Evolutionary conservation across 2,329 filamentous ascomycete species (phyloP).

Genomic region (Xylariaceae sp.): DNA sequence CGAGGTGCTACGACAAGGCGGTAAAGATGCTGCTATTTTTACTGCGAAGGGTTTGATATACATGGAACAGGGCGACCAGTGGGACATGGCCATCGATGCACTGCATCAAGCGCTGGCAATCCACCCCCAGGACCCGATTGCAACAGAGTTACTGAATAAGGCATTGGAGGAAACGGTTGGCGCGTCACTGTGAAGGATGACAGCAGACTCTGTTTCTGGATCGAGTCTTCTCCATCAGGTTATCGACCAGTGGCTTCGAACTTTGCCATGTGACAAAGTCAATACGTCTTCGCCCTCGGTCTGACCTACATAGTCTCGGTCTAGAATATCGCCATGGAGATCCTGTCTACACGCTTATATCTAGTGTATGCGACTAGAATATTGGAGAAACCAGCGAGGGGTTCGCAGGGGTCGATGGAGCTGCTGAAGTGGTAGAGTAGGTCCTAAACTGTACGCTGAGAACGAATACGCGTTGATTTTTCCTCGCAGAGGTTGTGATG

Average conservation of each 20-base stretch:
- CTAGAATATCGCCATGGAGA: no score
- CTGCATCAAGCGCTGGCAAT: conserved; percentile 81
- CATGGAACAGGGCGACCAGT: conserved; percentile 63
- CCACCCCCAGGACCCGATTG: conserved; percentile 72
- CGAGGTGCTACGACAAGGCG: conserved; percentile 75
- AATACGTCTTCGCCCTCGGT: not conserved
- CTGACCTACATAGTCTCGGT: no score
- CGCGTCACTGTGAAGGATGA: conserved; percentile 19
- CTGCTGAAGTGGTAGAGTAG: no score
- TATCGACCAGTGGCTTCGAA: not conserved
- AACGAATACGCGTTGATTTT: no score
- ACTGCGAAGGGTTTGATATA: conserved; percentile 78
- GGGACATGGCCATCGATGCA: conserved; percentile 72
- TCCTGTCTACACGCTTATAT: no score
- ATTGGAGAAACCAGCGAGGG: no score
- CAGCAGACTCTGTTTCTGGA: not conserved
- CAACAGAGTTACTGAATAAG: conserved; percentile 70
- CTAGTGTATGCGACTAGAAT: no score
- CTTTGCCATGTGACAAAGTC: not conserved
- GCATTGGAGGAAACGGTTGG: conserved; percentile 59
- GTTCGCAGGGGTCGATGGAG: no score
- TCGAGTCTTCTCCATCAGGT: not conserved
- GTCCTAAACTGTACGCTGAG: no score
- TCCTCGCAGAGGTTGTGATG: no score
- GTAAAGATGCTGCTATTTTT: conserved; percentile 73